A percentile compares a stretch with the other conserved stretches of the same genome.
Evolutionary conservation across 176 grass and related monocot species (phyloP).

Genomic region (Triticum monococcum): DNA sequence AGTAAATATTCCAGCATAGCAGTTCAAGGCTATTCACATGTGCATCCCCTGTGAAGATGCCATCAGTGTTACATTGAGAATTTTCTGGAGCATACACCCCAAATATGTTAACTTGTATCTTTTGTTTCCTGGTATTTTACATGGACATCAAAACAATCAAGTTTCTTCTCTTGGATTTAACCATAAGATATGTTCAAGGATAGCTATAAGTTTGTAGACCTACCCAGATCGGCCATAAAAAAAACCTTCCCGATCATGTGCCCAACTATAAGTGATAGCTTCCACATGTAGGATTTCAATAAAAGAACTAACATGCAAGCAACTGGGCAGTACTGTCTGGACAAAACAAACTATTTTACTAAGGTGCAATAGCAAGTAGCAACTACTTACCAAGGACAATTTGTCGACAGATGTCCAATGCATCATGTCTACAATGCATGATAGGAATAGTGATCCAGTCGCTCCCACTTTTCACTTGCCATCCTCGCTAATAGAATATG

Average conservation of each 20-base stretch:
- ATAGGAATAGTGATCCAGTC: slow-evolving; percentile 82
- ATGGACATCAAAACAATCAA: no score
- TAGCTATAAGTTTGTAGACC: background rate
- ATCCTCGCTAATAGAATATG: slow-evolving; percentile 65
- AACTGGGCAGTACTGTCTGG: background rate
- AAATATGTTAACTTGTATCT: no score
- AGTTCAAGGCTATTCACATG: no score
- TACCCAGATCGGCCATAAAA: slow-evolving; percentile 88
- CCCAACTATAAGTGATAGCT: slow-evolving; percentile 85
- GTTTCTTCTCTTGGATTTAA: no score
- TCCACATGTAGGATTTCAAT: slow-evolving; percentile 22
- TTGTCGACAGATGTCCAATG: slow-evolving; percentile 42
- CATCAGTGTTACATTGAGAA: no score
- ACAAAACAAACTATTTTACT: slow-evolving; percentile 42
- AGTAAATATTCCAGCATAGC: no score
- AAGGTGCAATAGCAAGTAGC: background rate
- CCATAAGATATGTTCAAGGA: background rate
- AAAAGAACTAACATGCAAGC: slow-evolving; percentile 20
- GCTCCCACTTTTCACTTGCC: slow-evolving; percentile 82
- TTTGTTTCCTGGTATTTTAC: no score
- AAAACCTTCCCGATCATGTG: slow-evolving; percentile 80
- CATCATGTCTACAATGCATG: slow-evolving; percentile 53
- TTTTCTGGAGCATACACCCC: no score
- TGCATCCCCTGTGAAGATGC: no score
- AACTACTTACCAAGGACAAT: slow-evolving; percentile 73